These are phyloP conservation scores for Atractiella rhizophila DNA, from an alignment of 768 basidiomycete species.

Conservation along the genomic window DNA sequence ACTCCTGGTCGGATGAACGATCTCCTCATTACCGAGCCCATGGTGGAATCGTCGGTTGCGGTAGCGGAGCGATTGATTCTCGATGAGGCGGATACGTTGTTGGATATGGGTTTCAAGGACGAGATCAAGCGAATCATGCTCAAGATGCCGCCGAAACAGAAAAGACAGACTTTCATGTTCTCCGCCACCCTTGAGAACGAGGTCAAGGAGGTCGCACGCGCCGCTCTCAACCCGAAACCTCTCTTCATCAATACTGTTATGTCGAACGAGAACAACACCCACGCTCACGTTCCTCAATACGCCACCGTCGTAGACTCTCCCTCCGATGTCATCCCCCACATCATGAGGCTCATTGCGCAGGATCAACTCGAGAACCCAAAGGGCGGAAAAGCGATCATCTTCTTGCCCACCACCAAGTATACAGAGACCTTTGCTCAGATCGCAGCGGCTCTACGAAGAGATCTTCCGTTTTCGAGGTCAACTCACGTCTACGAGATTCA, in stretches of 20 bases:
- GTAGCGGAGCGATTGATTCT: constrained; percentile 50
- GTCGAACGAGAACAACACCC: constrained; percentile 35
- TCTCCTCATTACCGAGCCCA: constrained; percentile 24
- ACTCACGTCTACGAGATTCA: constrained; percentile 51
- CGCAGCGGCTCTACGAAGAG: constrained; percentile 29
- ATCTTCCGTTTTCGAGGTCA: constrained; percentile 29
- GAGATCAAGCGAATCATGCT: constrained; percentile 44
- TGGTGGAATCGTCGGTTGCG: constrained; percentile 31
- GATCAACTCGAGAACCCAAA: constrained; percentile 53
- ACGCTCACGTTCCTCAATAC: constrained; percentile 55
- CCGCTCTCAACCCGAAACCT: constrained; percentile 20
- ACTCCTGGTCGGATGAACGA: constrained; percentile 26
- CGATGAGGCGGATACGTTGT: constrained; percentile 30
- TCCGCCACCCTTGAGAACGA: constrained; percentile 26
- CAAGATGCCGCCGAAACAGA: constrained; percentile 16
- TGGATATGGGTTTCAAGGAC: constrained; percentile 24
- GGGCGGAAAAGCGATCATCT: constrained; percentile 30
- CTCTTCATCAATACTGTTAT: constrained; percentile 35
- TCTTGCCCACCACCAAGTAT: constrained; percentile 51
- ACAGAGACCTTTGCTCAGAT: constrained; percentile 48
- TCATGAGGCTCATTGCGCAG: constrained; percentile 54
- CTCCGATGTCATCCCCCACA: constrained; percentile 46
- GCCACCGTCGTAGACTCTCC: constrained; percentile 44
- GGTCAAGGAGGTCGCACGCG: constrained; percentile 23
- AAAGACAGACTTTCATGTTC: constrained; percentile 29